phyloP scores from a whole-genome alignment of 495 filamentous ascomycete genomes.

The Talaromyces thailandensis region DNA sequence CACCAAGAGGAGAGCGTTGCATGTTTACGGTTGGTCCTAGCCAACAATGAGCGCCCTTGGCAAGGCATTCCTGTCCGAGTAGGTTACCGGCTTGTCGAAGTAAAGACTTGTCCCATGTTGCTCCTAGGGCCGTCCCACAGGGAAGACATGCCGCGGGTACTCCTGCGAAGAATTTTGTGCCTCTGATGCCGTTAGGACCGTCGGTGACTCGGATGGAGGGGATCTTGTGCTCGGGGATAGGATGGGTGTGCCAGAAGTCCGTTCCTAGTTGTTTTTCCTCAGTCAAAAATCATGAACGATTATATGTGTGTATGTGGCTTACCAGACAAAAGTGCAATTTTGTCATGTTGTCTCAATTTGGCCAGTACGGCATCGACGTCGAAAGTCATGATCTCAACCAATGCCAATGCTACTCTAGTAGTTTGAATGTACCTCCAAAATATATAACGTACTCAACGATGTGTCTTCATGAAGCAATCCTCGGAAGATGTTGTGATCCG shows the following conservation, averaged over 20 bases:
- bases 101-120: conserved; percentile 55
- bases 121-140: conserved; percentile 51
- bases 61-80: conserved; percentile 52
- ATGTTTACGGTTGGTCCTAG: conserved; percentile 67
- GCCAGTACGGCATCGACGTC: conserved; percentile 22
- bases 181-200: conserved; percentile 59
- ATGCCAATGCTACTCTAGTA: too few species aligned
- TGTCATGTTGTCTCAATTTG: conserved; percentile 19
- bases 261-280: conserved; percentile 11
- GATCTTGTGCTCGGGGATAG: conserved; percentile 53
- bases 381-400: conserved; percentile 13
- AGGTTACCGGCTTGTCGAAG: conserved; percentile 42
- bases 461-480: too few species aligned
- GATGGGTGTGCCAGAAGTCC: conserved; percentile 65
- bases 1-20: conserved; percentile 59
- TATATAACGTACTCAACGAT: too few species aligned
- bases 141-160: conserved; percentile 51
- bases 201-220: conserved; percentile 55
- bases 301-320: neutral
- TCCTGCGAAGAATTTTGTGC: conserved; percentile 54
- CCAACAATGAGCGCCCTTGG: conserved; percentile 56
- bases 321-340: conserved; percentile 24
- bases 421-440: too few species aligned
- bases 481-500: too few species aligned
- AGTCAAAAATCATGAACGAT: neutral